Conservation (phyloP, 148 eudicot genomes). For the Selenicereus undatus region DNA sequence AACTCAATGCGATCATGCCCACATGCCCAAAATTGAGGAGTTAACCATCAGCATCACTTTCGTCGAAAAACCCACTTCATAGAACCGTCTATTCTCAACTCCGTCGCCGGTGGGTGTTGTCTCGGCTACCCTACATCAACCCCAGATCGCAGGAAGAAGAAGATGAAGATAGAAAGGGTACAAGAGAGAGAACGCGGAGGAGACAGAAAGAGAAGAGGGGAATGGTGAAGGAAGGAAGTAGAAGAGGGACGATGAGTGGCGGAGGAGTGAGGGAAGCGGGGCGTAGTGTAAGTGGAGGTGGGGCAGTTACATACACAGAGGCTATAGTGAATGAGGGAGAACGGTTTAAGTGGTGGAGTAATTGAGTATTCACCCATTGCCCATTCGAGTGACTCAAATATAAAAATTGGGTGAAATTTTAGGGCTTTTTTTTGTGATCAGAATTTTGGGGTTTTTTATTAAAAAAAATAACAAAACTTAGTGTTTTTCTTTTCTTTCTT, state of each 20-base stretch:
- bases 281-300: neutral
- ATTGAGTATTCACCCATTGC: too few relatives aligned
- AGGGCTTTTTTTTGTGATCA: too few relatives aligned
- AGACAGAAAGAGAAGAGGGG: too few relatives aligned
- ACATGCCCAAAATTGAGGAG: neutral
- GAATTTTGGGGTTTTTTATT: too few relatives aligned
- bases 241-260: slow-evolving; percentile 5
- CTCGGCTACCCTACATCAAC: neutral
- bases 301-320: neutral
- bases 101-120: neutral
- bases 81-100: neutral
- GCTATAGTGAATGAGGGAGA: neutral
- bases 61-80: neutral
- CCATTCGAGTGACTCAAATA: too few relatives aligned
- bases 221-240: neutral
- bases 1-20: neutral
- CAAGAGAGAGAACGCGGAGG: neutral
- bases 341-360: neutral
- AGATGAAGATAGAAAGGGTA: neutral
- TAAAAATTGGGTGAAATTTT: too few relatives aligned
- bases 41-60: neutral
- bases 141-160: neutral
- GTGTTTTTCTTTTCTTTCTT: too few relatives aligned
- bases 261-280: neutral
- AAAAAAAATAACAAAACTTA: too few relatives aligned